phyloP scores from a whole-genome alignment of 495 filamentous ascomycete genomes.

The Astrocystis sublimbata region DNA sequence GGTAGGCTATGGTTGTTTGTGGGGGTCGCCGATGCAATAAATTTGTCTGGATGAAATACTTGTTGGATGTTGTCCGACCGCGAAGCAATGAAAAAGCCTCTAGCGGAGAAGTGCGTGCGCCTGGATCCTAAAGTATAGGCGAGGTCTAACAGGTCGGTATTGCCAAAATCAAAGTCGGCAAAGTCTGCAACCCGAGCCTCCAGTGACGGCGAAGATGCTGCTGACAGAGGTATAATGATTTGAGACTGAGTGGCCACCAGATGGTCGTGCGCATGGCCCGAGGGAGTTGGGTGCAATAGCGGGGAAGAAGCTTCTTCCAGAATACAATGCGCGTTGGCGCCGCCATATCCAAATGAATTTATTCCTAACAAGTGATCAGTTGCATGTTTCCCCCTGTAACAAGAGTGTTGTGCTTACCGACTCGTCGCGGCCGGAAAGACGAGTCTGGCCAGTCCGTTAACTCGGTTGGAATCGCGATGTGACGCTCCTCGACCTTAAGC shows the following conservation, averaged over 20 bases:
- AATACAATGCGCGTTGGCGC: constrained; percentile 47
- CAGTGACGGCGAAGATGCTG: constrained; percentile 32
- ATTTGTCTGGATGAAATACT: neutral
- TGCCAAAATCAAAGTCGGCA: constrained; percentile 21
- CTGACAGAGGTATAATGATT: constrained; percentile 20
- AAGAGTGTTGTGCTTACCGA: constrained; percentile 35
- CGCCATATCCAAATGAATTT: constrained; percentile 49
- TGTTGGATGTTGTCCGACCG: constrained; percentile 12
- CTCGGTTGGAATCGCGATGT: neutral
- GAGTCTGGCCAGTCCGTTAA: neutral
- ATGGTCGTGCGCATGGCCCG: neutral
- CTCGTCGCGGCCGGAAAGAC: neutral
- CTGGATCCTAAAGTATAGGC: constrained; percentile 37
- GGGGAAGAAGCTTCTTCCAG: constrained; percentile 46
- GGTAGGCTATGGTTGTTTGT: constrained; percentile 14
- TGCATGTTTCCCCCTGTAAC: constrained; percentile 9
- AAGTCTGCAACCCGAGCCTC: constrained; percentile 32
- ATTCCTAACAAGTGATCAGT: constrained; percentile 30
- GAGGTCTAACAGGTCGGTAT: constrained; percentile 33
- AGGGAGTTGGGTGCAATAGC: too few relatives aligned
- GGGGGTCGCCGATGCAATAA: neutral
- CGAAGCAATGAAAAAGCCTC: constrained; percentile 30
- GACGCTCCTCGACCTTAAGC: neutral
- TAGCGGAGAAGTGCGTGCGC: constrained; percentile 28
- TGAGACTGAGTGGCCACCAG: neutral